These are phyloP conservation scores for Vanderwaltozyma tropicalis DNA, from an alignment of 805 yeast species.

Conservation along the genomic window DNA sequence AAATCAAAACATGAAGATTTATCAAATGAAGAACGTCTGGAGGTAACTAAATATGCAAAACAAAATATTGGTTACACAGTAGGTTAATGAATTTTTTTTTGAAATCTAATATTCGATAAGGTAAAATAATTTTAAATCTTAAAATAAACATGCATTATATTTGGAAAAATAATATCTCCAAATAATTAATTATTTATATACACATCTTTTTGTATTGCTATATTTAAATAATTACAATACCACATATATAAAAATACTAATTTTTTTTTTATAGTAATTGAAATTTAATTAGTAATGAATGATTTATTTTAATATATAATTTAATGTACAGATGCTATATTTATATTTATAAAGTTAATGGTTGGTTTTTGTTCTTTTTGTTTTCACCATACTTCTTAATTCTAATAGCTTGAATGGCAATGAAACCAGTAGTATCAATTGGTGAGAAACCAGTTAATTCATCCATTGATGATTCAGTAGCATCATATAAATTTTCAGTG, in stretches of 20 bases:
- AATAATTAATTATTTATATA: too few species aligned
- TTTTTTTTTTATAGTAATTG: too few species aligned
- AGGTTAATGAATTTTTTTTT: neutral
- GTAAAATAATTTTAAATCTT: too few species aligned
- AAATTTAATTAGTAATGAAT: too few species aligned
- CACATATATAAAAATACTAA: too few species aligned
- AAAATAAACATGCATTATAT: too few species aligned
- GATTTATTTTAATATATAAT: neutral
- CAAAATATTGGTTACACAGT: slow-evolving; percentile 55
- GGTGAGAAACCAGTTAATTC: slow-evolving; percentile 97
- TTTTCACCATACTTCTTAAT: slow-evolving; percentile 96
- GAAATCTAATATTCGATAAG: too few species aligned
- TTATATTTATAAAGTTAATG: slow-evolving; percentile 26
- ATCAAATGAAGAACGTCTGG: slow-evolving; percentile 48
- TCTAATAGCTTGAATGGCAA: slow-evolving; percentile 96
- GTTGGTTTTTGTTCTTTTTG: slow-evolving; percentile 68
- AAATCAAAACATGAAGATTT: slow-evolving; percentile 71
- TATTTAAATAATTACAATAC: too few species aligned
- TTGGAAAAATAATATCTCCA: too few species aligned
- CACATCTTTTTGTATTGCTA: too few species aligned
- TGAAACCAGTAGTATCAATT: slow-evolving; percentile 93
- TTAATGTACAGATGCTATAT: neutral
- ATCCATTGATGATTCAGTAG: slow-evolving; percentile 98
- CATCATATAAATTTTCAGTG: slow-evolving; percentile 94
- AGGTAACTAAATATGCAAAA: slow-evolving; percentile 65